These are phyloP conservation scores for Boletus pseudo-olivaceus DNA, from an alignment of 768 basidiomycete species.

Conservation along the genomic window DNA sequence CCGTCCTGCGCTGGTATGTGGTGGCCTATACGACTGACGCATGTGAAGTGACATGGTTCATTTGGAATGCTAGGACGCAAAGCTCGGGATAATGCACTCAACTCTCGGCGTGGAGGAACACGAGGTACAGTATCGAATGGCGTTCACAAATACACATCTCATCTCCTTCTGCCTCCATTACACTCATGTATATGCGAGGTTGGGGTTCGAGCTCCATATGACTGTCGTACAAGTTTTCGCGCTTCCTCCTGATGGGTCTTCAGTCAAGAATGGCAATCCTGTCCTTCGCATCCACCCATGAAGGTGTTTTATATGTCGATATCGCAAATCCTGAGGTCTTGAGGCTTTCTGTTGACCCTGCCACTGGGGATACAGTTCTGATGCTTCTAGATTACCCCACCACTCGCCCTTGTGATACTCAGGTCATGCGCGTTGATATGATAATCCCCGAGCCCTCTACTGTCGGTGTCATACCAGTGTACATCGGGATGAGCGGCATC, in stretches of 20 bases:
- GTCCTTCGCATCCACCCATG: neutral
- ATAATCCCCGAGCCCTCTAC: neutral
- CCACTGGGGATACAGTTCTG: neutral
- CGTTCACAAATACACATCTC: neutral
- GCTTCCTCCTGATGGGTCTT: neutral
- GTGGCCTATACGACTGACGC: conserved; percentile 6
- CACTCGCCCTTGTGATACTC: rapidly evolving
- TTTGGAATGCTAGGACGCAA: neutral
- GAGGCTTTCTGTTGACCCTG: neutral
- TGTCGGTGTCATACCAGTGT: neutral
- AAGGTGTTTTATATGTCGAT: neutral
- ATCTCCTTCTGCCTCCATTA: neutral
- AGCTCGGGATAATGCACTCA: rapidly evolving
- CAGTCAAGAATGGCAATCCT: no score
- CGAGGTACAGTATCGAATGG: neutral
- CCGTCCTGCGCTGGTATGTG: neutral
- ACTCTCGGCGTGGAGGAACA: no score
- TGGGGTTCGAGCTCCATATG: neutral
- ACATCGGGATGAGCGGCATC: no score
- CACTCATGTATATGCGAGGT: no score
- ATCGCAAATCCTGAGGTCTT: neutral
- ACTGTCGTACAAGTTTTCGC: neutral
- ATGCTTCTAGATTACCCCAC: neutral
- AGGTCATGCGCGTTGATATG: neutral
- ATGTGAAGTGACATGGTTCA: neutral